phyloP scores from a whole-genome alignment of 2,329 filamentous ascomycete species.

The Fusarium cyanostomum region DNA sequence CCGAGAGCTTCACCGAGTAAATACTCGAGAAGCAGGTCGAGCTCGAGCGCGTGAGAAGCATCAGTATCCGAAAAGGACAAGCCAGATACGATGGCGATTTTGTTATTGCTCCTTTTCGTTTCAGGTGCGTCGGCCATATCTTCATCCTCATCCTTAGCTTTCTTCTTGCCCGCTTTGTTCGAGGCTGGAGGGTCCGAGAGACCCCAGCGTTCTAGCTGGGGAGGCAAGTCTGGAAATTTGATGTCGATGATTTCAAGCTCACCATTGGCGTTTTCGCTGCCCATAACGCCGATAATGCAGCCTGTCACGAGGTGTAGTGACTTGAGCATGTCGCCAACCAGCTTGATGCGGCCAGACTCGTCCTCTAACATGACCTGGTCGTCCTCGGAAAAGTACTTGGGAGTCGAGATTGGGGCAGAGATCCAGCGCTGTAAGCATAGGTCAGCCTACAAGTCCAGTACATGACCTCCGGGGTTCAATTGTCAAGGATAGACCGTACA shows the following conservation, averaged over 20 bases:
- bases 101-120: slow-evolving; percentile 59
- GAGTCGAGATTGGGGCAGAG: slow-evolving; percentile 77
- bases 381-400: slow-evolving; percentile 77
- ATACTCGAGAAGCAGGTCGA: slow-evolving; percentile 85
- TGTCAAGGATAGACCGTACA: slow-evolving; percentile 56
- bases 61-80: slow-evolving; percentile 82
- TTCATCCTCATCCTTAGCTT: slow-evolving; percentile 55
- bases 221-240: slow-evolving; percentile 85
- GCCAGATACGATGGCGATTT: slow-evolving; percentile 88
- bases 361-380: slow-evolving; percentile 91
- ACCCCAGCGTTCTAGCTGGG: slow-evolving; percentile 84
- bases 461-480: neutral
- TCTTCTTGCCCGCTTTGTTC: slow-evolving; percentile 46
- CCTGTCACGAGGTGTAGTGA: slow-evolving; percentile 85
- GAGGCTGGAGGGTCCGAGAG: slow-evolving; percentile 60
- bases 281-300: slow-evolving; percentile 92
- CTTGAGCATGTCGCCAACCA: slow-evolving; percentile 76
- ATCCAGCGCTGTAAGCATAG: slow-evolving; percentile 77
- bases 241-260: slow-evolving; percentile 93
- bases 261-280: slow-evolving; percentile 90
- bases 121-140: slow-evolving; percentile 64
- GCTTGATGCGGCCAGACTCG: slow-evolving; percentile 86
- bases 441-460: neutral
- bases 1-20: slow-evolving; percentile 83
- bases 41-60: slow-evolving; percentile 74